phyloP scores from a whole-genome alignment of 352 stramenopile genomes.

The Elongisporangium prolatum region DNA sequence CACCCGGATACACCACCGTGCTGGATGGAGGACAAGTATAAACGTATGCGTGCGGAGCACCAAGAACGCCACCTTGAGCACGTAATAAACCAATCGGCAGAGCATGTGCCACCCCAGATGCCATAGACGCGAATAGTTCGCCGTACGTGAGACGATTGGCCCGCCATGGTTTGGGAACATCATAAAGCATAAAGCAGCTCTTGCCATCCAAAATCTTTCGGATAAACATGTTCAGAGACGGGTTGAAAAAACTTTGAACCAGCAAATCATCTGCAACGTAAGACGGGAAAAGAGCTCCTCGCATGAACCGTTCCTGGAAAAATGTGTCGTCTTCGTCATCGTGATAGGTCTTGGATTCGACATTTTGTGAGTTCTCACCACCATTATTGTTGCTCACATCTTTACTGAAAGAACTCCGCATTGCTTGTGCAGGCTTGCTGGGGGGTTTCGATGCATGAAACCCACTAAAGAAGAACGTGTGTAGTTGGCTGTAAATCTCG shows the following conservation, averaged over 20 bases:
- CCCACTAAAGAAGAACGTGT: constrained; percentile 40
- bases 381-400: constrained; percentile 4
- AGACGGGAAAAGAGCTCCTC: constrained; percentile 71
- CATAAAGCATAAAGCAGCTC: constrained; percentile 83
- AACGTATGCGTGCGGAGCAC: constrained; percentile 68
- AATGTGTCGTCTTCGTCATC: constrained; percentile 70
- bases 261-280: constrained; percentile 77
- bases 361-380: constrained; percentile 19
- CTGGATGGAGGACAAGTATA: constrained; percentile 71
- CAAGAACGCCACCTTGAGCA: constrained; percentile 34
- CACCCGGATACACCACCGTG: constrained; percentile 54
- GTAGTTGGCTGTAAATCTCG: constrained; percentile 8
- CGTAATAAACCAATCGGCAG: constrained; percentile 78
- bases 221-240: constrained; percentile 81
- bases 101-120: constrained; percentile 52
- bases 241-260: constrained; percentile 87
- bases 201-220: constrained; percentile 80
- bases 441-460: neutral
- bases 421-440: neutral
- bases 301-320: constrained; percentile 85
- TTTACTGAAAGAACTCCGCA: constrained; percentile 19
- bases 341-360: neutral
- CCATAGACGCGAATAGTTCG: constrained; percentile 78
- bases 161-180: constrained; percentile 57
- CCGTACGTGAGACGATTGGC: constrained; percentile 46